These are phyloP conservation scores for Yarrowia bubula DNA, from an alignment of 805 yeast genomes.

Conservation along the genomic window DNA sequence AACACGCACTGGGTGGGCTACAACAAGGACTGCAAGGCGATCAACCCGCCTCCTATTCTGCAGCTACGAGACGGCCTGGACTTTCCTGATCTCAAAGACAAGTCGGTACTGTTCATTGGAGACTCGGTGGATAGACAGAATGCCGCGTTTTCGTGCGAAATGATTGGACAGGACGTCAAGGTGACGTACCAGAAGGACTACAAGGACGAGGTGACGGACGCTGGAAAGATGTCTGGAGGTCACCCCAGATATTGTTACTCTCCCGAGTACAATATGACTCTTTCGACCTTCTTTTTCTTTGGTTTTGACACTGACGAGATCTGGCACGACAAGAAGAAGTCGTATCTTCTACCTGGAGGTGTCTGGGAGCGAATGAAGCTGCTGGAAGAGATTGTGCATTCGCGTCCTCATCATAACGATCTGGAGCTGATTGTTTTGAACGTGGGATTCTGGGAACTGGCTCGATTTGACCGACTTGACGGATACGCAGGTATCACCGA, in stretches of 20 bases:
- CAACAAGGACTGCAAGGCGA: conserved; percentile 21
- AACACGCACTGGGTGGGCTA: conserved; percentile 20
- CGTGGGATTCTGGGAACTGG: conserved; percentile 29
- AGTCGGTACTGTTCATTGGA: conserved; percentile 25
- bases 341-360: conserved; percentile 25
- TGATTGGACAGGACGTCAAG: conserved; percentile 10
- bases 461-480: conserved; percentile 26
- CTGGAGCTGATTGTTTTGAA: conserved; percentile 22
- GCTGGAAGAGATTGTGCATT: not conserved
- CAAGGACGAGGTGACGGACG: not conserved
- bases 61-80: conserved; percentile 18
- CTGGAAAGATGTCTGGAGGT: conserved; percentile 6
- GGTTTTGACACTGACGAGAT: conserved; percentile 28
- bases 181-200: conserved; percentile 23
- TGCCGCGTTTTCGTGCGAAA: conserved; percentile 23
- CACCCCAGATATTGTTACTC: conserved; percentile 26
- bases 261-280: conserved; percentile 18
- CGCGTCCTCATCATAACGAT: conserved; percentile 23
- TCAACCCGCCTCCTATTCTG: conserved; percentile 14
- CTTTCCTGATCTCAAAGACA: conserved; percentile 7
- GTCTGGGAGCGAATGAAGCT: conserved; percentile 20
- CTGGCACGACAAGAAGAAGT: conserved; percentile 27
- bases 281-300: conserved; percentile 27
- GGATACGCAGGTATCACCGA: conserved; percentile 12
- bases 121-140: conserved; percentile 27